phyloP scores from a whole-genome alignment of 2,329 filamentous ascomycete genomes.

The Trichoderma sp. region DNA sequence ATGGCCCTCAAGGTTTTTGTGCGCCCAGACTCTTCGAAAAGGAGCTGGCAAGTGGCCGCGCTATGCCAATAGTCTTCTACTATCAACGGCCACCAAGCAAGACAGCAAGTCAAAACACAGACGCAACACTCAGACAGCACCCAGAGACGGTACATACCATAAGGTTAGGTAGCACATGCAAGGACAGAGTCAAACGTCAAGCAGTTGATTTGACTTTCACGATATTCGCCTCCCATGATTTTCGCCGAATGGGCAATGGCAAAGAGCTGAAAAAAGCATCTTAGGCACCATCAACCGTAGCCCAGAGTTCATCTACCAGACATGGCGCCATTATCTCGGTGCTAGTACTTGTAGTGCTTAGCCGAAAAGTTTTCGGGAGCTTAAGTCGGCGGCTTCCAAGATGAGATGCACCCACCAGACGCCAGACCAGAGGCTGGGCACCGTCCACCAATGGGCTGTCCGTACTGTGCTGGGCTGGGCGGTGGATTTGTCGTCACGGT shows the following conservation, averaged over 20 bases:
- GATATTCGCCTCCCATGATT: background rate
- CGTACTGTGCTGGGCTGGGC: background rate
- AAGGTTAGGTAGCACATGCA: background rate
- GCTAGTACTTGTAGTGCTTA: background rate
- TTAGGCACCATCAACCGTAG: background rate
- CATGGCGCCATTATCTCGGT: slow-evolving; percentile 4
- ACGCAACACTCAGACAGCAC: background rate
- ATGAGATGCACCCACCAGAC: slow-evolving; percentile 10
- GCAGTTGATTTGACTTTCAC: background rate
- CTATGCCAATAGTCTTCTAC: background rate
- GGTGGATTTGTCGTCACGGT: slow-evolving; percentile 5
- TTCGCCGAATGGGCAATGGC: background rate
- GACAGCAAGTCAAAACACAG: background rate
- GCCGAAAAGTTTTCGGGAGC: slow-evolving; percentile 17
- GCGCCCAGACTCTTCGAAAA: background rate
- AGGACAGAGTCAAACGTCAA: background rate
- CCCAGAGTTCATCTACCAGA: slow-evolving; percentile 1
- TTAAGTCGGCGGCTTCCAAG: slow-evolving; percentile 13
- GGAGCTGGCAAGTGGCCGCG: background rate
- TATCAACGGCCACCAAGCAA: background rate
- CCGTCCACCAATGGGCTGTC: background rate
- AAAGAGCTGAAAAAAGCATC: background rate
- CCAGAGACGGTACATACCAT: background rate
- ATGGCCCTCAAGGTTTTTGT: background rate
- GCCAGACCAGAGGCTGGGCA: background rate